phyloP scores from a whole-genome alignment of 495 filamentous ascomycete species.

The Xylaria venustula region DNA sequence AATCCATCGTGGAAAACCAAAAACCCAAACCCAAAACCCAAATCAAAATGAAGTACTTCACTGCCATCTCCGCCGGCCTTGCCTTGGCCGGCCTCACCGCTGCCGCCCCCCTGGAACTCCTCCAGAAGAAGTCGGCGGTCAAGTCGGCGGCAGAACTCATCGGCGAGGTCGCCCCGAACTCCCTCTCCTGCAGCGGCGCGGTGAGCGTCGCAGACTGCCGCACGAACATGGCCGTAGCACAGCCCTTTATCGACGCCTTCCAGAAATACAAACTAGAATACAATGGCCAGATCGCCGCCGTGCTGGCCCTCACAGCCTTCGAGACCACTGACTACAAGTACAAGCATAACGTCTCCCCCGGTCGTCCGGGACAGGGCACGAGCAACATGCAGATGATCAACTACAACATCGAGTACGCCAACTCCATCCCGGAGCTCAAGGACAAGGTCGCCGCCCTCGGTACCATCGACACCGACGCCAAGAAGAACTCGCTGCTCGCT shows the following conservation, averaged over 20 bases:
- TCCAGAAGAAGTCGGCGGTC: slow-evolving; percentile 32
- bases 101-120: slow-evolving; percentile 15
- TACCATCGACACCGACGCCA: slow-evolving; percentile 23
- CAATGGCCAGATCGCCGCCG: slow-evolving; percentile 58
- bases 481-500: slow-evolving; percentile 50
- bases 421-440: slow-evolving; percentile 50
- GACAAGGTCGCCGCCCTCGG: slow-evolving; percentile 35
- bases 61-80: slow-evolving; percentile 23
- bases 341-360: slow-evolving; percentile 64
- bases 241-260: slow-evolving; percentile 56
- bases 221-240: slow-evolving; percentile 62
- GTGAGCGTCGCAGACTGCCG: slow-evolving; percentile 63
- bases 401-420: slow-evolving; percentile 64
- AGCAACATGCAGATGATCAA: slow-evolving; percentile 70
- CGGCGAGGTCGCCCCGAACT: slow-evolving; percentile 48
- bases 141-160: slow-evolving; percentile 32
- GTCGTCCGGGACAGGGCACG: slow-evolving; percentile 70
- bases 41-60: slow-evolving; percentile 23
- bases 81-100: slow-evolving; percentile 23
- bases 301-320: slow-evolving; percentile 63
- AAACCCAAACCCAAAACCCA: background rate
- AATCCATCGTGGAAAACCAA: slow-evolving; percentile 2
- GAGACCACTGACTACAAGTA: slow-evolving; percentile 69
- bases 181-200: slow-evolving; percentile 42
- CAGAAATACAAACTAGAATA: slow-evolving; percentile 52